Conservation (phyloP, 768 basidiomycete genomes). For the Lactarius hatsudake region DNA sequence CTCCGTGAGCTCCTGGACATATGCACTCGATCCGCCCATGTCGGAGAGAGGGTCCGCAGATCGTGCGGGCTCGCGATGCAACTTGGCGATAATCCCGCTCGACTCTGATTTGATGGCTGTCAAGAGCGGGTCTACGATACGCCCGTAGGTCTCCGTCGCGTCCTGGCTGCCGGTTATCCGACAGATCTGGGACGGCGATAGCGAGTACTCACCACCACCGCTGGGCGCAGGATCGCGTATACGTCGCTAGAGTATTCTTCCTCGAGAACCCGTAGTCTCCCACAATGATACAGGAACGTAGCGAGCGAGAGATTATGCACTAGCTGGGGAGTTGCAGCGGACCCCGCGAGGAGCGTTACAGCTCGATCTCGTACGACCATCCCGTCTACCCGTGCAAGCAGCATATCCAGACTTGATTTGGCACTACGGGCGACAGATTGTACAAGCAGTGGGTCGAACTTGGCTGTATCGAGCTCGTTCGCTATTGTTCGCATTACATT, state of each 20-base stretch:
- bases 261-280: constrained; percentile 61
- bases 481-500: constrained; percentile 72
- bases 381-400: constrained; percentile 60
- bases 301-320: constrained; percentile 73
- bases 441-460: constrained; percentile 88
- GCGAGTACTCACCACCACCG: constrained; percentile 51
- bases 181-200: not conserved
- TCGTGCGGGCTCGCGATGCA: constrained; percentile 83
- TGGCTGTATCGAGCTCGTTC: constrained; percentile 91
- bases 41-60: constrained; percentile 55
- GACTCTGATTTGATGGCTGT: constrained; percentile 77
- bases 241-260: constrained; percentile 66
- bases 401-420: constrained; percentile 62
- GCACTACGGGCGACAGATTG: constrained; percentile 75
- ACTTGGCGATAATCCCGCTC: constrained; percentile 68
- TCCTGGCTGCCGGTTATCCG: constrained; percentile 39
- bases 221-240: constrained; percentile 50
- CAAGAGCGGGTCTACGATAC: constrained; percentile 59
- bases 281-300: constrained; percentile 76
- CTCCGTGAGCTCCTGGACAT: constrained; percentile 90
- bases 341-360: constrained; percentile 71
- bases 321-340: constrained; percentile 76
- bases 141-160: constrained; percentile 49
- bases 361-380: constrained; percentile 77
- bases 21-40: constrained; percentile 67